Evolutionary conservation across 805 yeast genomes (phyloP).

Genomic region (Kodamaea laetipori): DNA sequence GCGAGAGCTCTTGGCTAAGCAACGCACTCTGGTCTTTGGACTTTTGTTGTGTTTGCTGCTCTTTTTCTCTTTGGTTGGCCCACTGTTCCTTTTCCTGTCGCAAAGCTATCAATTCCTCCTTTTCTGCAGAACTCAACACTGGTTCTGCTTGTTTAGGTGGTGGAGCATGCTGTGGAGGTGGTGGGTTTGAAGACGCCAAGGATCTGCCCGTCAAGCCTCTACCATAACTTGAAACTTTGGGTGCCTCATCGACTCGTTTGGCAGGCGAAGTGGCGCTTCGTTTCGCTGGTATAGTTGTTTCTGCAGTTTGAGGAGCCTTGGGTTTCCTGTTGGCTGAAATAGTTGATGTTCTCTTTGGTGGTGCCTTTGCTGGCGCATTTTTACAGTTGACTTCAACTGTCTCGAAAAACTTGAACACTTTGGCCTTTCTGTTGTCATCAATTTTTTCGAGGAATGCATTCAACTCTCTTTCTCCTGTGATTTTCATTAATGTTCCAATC

Average conservation of each 20-base stretch:
- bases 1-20: conserved; percentile 28
- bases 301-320: conserved; percentile 2
- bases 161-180: not conserved
- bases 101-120: conserved; percentile 23
- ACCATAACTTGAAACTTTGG: conserved; percentile 32
- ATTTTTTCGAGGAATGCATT: conserved; percentile 62
- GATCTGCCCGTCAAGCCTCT: conserved; percentile 48
- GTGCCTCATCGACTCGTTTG: conserved; percentile 41
- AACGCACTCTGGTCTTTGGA: conserved; percentile 27
- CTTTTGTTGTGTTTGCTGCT: conserved; percentile 27
- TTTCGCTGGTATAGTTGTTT: conserved; percentile 56
- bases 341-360: conserved; percentile 14
- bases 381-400: conserved; percentile 56
- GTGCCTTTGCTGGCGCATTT: conserved; percentile 15
- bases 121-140: conserved; percentile 27
- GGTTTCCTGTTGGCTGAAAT: conserved; percentile 1
- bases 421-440: conserved; percentile 71
- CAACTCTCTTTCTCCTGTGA: conserved; percentile 74
- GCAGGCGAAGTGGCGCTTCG: conserved; percentile 73
- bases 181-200: conserved; percentile 26
- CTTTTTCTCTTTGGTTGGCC: conserved; percentile 27
- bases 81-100: conserved; percentile 56
- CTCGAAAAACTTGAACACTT: conserved; percentile 62
- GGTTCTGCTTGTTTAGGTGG: conserved; percentile 14
- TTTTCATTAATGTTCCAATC: conserved; percentile 79